Percentiles rank a stretch among this genome's conserved stretches.
Evolutionary conservation across 352 stramenopile species (phyloP).

Genomic region (Phytophthora ramorum): DNA sequence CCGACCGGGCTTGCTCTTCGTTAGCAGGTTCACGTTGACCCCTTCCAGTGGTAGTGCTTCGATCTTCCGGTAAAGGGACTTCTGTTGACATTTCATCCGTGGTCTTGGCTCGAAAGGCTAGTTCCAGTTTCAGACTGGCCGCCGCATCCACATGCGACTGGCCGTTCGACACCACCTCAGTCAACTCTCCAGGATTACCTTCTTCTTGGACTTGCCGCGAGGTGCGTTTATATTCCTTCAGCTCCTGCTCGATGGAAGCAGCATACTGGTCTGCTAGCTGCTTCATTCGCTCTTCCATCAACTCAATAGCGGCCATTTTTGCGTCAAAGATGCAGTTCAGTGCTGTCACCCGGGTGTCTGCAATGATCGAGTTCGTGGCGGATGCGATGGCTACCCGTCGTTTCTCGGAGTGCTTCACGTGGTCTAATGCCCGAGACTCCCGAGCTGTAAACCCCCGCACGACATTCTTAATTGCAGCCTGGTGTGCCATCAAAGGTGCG

Average conservation of each 20-base stretch:
- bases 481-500: conserved; percentile 12
- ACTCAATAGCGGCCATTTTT: conserved; percentile 43
- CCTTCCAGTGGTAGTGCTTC: neutral
- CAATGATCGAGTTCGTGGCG: conserved; percentile 48
- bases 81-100: conserved; percentile 1
- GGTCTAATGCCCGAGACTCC: conserved; percentile 47
- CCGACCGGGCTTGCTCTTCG: neutral
- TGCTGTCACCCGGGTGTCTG: conserved; percentile 45
- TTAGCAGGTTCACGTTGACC: neutral
- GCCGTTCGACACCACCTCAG: conserved; percentile 3
- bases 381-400: conserved; percentile 43
- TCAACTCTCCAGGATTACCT: conserved; percentile 1
- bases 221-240: conserved; percentile 43
- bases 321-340: conserved; percentile 46
- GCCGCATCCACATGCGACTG: conserved; percentile 15
- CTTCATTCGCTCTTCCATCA: conserved; percentile 48
- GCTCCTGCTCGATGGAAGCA: conserved; percentile 41
- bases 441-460: conserved; percentile 35
- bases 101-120: conserved; percentile 1
- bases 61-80: neutral
- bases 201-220: conserved; percentile 26
- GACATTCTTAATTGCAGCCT: conserved; percentile 26
- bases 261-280: conserved; percentile 41
- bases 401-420: conserved; percentile 59
- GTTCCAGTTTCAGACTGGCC: conserved; percentile 10